Percentiles rank a stretch among this genome's conserved stretches.
phyloP scores from a whole-genome alignment of 1,139 yeast genomes.

The Zygosaccharomyces pseudobailii region DNA sequence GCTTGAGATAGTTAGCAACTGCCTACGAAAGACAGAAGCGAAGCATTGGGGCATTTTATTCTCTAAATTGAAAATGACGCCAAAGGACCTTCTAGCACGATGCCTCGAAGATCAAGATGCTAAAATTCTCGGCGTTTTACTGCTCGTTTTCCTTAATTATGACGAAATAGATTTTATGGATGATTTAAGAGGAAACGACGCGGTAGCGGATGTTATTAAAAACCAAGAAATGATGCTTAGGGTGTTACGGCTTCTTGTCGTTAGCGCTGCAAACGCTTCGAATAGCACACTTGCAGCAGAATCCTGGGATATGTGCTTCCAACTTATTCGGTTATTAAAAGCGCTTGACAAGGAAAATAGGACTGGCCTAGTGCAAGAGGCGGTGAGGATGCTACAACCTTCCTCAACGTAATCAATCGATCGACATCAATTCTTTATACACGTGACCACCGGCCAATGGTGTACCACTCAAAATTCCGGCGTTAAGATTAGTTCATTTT shows the following conservation, averaged over 20 bases:
- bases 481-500: neutral
- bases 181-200: conserved; percentile 14
- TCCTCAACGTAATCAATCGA: neutral
- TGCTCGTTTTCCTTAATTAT: conserved; percentile 45
- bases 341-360: conserved; percentile 38
- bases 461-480: neutral
- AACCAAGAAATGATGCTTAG: conserved; percentile 40
- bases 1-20: conserved; percentile 50
- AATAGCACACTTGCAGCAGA: conserved; percentile 39
- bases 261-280: conserved; percentile 30
- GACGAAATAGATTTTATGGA: conserved; percentile 23
- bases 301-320: conserved; percentile 46
- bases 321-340: conserved; percentile 43
- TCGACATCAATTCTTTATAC: neutral
- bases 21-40: conserved; percentile 62
- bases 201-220: conserved; percentile 19
- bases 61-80: conserved; percentile 37
- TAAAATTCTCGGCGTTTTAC: conserved; percentile 41
- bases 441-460: conserved; percentile 4
- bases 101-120: conserved; percentile 41
- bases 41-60: conserved; percentile 57
- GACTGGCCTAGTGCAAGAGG: conserved; percentile 24
- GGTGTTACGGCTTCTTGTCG: conserved; percentile 39
- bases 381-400: conserved; percentile 19
- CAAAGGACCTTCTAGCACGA: conserved; percentile 38